Conservation (phyloP, 495 filamentous ascomycete genomes). For the Talaromyces borbonicus region DNA sequence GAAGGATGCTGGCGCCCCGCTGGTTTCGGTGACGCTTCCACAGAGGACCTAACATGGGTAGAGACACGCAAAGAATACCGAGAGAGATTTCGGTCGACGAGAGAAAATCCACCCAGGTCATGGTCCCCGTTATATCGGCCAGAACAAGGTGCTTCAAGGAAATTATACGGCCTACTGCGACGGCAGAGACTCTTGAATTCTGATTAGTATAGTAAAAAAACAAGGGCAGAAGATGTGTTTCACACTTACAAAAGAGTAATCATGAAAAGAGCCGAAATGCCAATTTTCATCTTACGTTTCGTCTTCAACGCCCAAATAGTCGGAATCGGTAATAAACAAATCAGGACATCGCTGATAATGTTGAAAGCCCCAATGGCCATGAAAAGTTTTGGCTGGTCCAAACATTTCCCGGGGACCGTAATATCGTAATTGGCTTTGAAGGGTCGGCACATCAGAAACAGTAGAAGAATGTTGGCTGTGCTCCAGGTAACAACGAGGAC, state of each 20-base stretch:
- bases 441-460: conserved; percentile 26
- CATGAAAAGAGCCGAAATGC: conserved; percentile 1
- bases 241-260: not conserved
- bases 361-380: conserved; percentile 21
- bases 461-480: conserved; percentile 14
- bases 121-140: conserved; percentile 14
- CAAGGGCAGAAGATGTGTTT: not conserved
- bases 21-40: conserved; percentile 5
- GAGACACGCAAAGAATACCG: conserved; percentile 14
- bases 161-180: not conserved
- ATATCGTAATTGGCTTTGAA: conserved; percentile 19
- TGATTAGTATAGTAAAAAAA: not conserved
- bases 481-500: conserved; percentile 19
- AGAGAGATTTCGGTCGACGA: conserved; percentile 17
- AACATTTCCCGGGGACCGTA: not conserved
- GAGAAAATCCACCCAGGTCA: conserved; percentile 21
- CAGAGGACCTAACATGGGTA: conserved; percentile 19
- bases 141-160: conserved; percentile 14
- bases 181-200: not conserved
- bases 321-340: conserved; percentile 31
- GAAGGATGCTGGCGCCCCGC: no score
- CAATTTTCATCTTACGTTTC: conserved; percentile 13
- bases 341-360: conserved; percentile 32
- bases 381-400: conserved; percentile 1
- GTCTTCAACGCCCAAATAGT: conserved; percentile 29